Percentiles rank a stretch among this genome's conserved stretches.
phyloP scores from a whole-genome alignment of 1,139 yeast genomes.

The Hanseniaspora uvarum region DNA sequence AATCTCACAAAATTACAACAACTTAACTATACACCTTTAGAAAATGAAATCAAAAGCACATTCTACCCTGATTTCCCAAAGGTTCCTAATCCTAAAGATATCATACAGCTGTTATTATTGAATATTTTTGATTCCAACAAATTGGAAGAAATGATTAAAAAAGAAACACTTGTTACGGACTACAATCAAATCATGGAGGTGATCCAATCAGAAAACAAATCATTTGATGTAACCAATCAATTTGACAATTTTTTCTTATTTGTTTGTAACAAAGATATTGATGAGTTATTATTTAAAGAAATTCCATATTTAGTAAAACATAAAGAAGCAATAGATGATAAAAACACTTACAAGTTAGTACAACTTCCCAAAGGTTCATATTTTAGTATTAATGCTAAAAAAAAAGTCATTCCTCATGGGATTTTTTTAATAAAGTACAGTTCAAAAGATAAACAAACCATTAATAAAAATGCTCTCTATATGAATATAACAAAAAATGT shows the following conservation, averaged over 20 bases:
- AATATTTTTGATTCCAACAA: neutral
- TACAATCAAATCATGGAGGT: slow-evolving; percentile 1
- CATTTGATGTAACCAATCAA: neutral
- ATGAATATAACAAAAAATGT: slow-evolving; percentile 9
- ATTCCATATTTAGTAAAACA: slow-evolving; percentile 10
- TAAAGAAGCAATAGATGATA: neutral
- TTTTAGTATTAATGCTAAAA: neutral
- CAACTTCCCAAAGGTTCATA: slow-evolving; percentile 8
- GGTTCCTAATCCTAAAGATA: slow-evolving; percentile 2
- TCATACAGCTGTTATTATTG: neutral
- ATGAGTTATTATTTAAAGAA: neutral
- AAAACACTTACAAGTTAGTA: neutral
- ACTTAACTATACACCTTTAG: neutral
- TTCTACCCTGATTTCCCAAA: slow-evolving; percentile 1
- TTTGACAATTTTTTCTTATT: slow-evolving; percentile 6
- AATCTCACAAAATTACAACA: neutral
- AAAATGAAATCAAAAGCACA: neutral
- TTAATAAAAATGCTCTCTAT: slow-evolving; percentile 2
- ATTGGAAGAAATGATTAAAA: neutral
- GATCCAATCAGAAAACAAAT: neutral
- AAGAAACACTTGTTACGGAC: neutral
- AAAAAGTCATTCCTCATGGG: neutral
- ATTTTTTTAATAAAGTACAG: neutral
- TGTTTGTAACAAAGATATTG: slow-evolving; percentile 5
- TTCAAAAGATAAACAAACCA: neutral